Conservation (phyloP, 1,139 yeast genomes). For the Suhomyces bribrorum region DNA sequence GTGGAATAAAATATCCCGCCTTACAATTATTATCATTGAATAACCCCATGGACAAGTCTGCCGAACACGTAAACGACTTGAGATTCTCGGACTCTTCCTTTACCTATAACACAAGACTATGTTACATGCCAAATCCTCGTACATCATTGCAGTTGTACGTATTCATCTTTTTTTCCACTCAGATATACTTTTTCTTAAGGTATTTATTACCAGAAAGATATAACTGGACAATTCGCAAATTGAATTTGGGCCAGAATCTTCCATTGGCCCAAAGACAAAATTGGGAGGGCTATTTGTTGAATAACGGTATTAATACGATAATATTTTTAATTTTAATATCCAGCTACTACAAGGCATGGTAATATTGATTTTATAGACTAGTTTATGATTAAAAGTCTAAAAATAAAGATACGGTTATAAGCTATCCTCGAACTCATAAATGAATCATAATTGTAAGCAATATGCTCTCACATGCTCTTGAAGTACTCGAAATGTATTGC, state of each 20-base stretch:
- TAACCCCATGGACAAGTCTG: constrained; percentile 38
- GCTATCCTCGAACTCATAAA: too few species aligned
- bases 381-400: too few species aligned
- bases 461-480: too few species aligned
- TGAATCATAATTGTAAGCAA: too few species aligned
- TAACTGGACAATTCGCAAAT: neutral
- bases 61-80: constrained; percentile 14
- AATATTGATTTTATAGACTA: neutral
- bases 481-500: too few species aligned
- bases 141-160: constrained; percentile 47
- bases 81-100: constrained; percentile 5
- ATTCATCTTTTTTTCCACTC: constrained; percentile 14
- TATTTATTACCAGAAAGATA: constrained; percentile 12
- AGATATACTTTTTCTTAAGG: constrained; percentile 10
- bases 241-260: neutral
- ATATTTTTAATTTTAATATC: constrained; percentile 1
- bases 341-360: constrained; percentile 2
- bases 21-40: constrained; percentile 74
- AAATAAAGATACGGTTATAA: too few species aligned
- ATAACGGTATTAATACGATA: constrained; percentile 1
- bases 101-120: constrained; percentile 54
- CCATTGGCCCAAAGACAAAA: neutral
- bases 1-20: constrained; percentile 84
- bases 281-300: constrained; percentile 4
- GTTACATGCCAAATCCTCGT: constrained; percentile 74